phyloP scores from a whole-genome alignment of 75 land plant genomes.

The Gnetum montanum region DNA sequence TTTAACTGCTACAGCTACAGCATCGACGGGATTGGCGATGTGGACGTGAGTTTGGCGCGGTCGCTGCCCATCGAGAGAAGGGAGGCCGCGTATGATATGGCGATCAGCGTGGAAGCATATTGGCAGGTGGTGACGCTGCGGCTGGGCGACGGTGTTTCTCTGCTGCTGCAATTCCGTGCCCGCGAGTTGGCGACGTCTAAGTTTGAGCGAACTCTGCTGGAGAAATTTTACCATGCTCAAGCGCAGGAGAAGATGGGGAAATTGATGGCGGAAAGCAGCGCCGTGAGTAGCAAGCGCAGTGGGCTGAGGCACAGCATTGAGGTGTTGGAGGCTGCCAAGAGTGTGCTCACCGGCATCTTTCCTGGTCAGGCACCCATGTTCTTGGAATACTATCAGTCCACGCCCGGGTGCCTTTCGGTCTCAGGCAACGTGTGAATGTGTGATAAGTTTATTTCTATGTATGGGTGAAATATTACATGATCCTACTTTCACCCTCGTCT shows the following conservation, averaged over 20 bases:
- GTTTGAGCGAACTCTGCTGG: conserved; percentile 10
- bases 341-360: conserved; percentile 17
- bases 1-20: background rate
- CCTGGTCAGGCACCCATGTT: too few species aligned
- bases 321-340: conserved; percentile 23
- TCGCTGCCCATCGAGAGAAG: background rate
- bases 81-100: conserved; percentile 16
- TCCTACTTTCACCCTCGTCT: too few species aligned
- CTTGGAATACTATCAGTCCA: too few species aligned
- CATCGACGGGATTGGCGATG: background rate
- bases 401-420: too few species aligned
- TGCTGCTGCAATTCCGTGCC: conserved; percentile 10
- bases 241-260: conserved; percentile 21
- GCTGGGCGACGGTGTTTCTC: conserved; percentile 23
- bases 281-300: conserved; percentile 12
- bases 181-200: background rate
- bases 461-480: too few species aligned
- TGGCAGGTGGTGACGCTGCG: conserved; percentile 22
- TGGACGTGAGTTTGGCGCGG: background rate
- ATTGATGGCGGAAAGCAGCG: conserved; percentile 29
- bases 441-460: too few species aligned
- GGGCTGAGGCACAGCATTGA: conserved; percentile 18
- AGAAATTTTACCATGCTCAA: too few species aligned
- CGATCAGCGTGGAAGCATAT: conserved; percentile 15
- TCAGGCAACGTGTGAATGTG: too few species aligned